phyloP scores from a whole-genome alignment of 2,329 filamentous ascomycete genomes.

The Paraphaeosphaeria sporulosa region DNA sequence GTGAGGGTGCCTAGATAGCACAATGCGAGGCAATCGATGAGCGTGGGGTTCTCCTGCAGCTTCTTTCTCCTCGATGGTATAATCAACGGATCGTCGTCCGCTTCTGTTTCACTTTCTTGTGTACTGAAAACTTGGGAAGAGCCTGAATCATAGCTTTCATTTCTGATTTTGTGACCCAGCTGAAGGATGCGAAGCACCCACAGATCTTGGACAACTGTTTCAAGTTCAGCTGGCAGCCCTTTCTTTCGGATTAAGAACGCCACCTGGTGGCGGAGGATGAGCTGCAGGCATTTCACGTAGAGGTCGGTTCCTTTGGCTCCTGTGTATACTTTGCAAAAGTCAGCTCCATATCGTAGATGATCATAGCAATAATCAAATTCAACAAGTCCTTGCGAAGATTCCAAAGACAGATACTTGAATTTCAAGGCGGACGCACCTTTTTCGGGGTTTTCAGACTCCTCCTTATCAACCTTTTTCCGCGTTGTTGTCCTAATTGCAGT shows the following conservation, averaged over 20 bases:
- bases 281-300: slow-evolving; percentile 83
- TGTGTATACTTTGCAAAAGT: slow-evolving; percentile 57
- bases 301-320: slow-evolving; percentile 77
- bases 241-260: slow-evolving; percentile 73
- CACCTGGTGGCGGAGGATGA: slow-evolving; percentile 83
- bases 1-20: slow-evolving; percentile 82
- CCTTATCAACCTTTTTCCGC: slow-evolving; percentile 61
- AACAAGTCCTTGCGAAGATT: not conserved
- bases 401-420: not conserved
- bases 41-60: slow-evolving; percentile 65
- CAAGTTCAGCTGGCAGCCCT: slow-evolving; percentile 74
- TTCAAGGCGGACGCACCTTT: slow-evolving; percentile 47
- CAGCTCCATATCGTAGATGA: not conserved
- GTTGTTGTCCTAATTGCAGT: slow-evolving; percentile 65
- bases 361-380: not conserved
- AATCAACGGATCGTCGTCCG: slow-evolving; percentile 43
- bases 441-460: slow-evolving; percentile 59
- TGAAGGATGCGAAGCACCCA: slow-evolving; percentile 79
- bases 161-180: slow-evolving; percentile 56
- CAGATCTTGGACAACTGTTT: slow-evolving; percentile 80
- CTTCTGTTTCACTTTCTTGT: slow-evolving; percentile 55
- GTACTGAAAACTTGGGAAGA: slow-evolving; percentile 66
- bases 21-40: slow-evolving; percentile 77
- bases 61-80: slow-evolving; percentile 51
- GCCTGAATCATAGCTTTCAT: slow-evolving; percentile 41